Evolutionary conservation across 1,284 basidiomycete species (phyloP).

Genomic region (Apiotrichum laibachii): DNA sequence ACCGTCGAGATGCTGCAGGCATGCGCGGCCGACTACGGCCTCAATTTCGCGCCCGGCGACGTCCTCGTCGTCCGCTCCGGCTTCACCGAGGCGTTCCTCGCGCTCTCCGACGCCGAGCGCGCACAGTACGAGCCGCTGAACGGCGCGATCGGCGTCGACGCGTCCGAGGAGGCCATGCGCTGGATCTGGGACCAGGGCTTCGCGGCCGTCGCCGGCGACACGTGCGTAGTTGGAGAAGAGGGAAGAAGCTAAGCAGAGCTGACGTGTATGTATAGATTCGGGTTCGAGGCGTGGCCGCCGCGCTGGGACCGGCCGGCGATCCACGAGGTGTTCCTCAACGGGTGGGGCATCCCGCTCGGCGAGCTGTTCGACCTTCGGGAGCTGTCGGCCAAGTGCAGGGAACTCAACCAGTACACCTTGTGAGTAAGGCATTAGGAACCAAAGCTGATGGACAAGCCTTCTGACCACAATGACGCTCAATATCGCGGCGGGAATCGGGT

Average conservation of each 20-base stretch:
- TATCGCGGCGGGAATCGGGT: too few species aligned
- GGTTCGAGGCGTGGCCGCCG: too few species aligned
- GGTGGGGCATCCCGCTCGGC: conserved; percentile 49
- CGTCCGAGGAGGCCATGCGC: conserved; percentile 38
- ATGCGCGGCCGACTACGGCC: conserved; percentile 32
- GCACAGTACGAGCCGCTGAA: conserved; percentile 9
- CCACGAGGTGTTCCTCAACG: conserved; percentile 40
- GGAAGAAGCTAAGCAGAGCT: too few species aligned
- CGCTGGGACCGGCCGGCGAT: conserved; percentile 28
- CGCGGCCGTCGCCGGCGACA: conserved; percentile 51
- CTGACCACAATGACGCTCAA: too few species aligned
- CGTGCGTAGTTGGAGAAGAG: too few species aligned
- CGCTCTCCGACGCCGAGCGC: conserved; percentile 27
- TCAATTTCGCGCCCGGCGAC: conserved; percentile 43
- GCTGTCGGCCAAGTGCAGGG: conserved; percentile 42
- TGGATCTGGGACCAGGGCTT: conserved; percentile 54
- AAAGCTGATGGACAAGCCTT: conserved; percentile 52
- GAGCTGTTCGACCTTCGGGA: conserved; percentile 53
- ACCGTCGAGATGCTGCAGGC: conserved; percentile 32
- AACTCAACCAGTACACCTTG: conserved; percentile 50
- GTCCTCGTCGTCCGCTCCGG: conserved; percentile 49
- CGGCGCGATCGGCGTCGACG: conserved; percentile 31
- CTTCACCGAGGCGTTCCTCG: conserved; percentile 45
- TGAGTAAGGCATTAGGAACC: too few species aligned
- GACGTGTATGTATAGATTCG: too few species aligned